Conservation (phyloP, 2,329 filamentous ascomycete species). For the Claviceps digitariae region DNA sequence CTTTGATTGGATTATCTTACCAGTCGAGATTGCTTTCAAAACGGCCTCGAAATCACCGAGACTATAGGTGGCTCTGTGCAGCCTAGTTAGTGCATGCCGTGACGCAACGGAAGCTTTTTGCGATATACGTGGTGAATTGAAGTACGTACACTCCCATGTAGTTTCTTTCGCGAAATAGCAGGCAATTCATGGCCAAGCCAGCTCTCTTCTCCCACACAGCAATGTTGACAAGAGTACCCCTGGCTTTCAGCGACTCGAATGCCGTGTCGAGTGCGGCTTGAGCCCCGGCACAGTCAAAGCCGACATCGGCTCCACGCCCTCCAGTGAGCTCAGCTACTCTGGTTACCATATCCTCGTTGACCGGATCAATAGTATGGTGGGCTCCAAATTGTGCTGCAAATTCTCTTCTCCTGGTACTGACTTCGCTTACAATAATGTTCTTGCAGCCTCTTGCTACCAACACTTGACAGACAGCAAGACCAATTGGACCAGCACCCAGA, state of each 20-base stretch:
- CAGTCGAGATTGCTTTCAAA: slow-evolving; percentile 31
- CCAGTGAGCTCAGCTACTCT: slow-evolving; percentile 32
- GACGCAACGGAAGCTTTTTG: neutral
- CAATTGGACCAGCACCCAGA: slow-evolving; percentile 37
- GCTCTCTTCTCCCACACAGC: slow-evolving; percentile 45
- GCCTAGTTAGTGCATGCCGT: slow-evolving; percentile 29
- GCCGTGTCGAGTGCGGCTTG: slow-evolving; percentile 31
- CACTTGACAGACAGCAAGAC: slow-evolving; percentile 31
- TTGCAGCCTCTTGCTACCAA: slow-evolving; percentile 32
- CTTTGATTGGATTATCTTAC: slow-evolving; percentile 1
- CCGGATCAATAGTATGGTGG: slow-evolving; percentile 27
- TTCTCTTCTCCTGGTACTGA: slow-evolving; percentile 24
- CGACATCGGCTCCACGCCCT: slow-evolving; percentile 39
- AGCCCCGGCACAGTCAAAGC: slow-evolving; percentile 50
- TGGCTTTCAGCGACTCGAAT: slow-evolving; percentile 33
- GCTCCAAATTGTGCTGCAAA: slow-evolving; percentile 32
- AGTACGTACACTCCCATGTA: slow-evolving; percentile 13
- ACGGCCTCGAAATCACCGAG: slow-evolving; percentile 40
- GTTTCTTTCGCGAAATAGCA: slow-evolving; percentile 11
- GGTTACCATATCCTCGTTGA: slow-evolving; percentile 31
- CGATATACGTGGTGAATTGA: too few species aligned
- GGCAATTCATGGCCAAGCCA: slow-evolving; percentile 10
- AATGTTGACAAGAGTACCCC: slow-evolving; percentile 49
- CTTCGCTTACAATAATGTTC: slow-evolving; percentile 33
- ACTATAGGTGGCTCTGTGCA: slow-evolving; percentile 19